Base-by-base conservation (phyloP, 768 basidiomycete species). In the Trametes punicea region DNA sequence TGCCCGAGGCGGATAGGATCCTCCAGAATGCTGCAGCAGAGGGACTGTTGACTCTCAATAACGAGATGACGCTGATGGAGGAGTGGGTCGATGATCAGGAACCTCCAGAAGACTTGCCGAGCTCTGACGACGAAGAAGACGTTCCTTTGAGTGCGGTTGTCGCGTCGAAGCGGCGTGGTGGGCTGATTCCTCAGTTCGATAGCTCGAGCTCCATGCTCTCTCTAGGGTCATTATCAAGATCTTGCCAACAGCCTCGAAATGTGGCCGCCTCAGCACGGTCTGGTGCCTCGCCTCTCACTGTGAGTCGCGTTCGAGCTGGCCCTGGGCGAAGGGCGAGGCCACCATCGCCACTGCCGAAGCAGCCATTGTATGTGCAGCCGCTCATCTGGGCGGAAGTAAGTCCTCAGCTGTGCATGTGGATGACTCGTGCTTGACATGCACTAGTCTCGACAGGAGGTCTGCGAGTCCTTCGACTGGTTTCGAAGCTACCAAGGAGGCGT, bases 361-460 rank as follows among this genome's bases (percentile, higher is more conserved):
- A 57, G n/a, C 45, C 54, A 13, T 29, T 68, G 21, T 25, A 46
- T 2, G 39, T 18, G 4, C 58, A 58, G 36, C 79, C 78, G 2
- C 72, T 59, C 4, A 74, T 80, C 25, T 80, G 78, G 78, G 77
- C 78, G 5, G 61, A 71, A 67, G 79, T 79, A 62, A 26, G 74
- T 54, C 30, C n/a, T n/a, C n/a, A 23, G 16, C 29, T 44, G 33
- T 47, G 4, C 11, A 13, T 25, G 10, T 39, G 47, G 39, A n/a
- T 31, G 40, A 15, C 23, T 39, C 13, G 30, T 30, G 6, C 23
- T 18, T 33, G 23, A 1, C 10, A 23, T 3, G 39, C 6, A n/a
- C 34, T 48, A 91, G 89, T 87, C 88, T 23, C 82, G 90, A 38
- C 89, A 91, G 71, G 90, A 92, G 71, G 77, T 93, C 2, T 92